A percentile compares a stretch with the other conserved stretches of the same genome.
These are phyloP conservation scores for Pelargonium myrrhifolium DNA, from an alignment of 441 rosid species.

Conservation along the genomic window DNA sequence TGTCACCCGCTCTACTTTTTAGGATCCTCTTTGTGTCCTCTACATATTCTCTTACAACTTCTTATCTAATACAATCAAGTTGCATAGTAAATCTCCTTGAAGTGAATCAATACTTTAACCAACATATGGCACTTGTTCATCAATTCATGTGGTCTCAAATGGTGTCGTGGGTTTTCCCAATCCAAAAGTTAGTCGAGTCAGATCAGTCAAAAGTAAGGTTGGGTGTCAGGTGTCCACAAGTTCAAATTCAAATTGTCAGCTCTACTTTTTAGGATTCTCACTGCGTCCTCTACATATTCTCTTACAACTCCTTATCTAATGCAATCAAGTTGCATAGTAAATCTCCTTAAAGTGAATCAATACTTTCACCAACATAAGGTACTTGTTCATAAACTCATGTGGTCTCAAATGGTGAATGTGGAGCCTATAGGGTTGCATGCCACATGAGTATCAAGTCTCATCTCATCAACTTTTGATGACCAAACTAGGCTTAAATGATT, in stretches of 20 bases:
- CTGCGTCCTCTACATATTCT: background rate
- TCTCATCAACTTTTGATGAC: background rate
- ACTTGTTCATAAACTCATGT: background rate
- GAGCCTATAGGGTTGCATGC: constrained; percentile 1
- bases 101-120: background rate
- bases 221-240: too few species aligned
- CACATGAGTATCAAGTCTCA: background rate
- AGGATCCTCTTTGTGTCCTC: background rate
- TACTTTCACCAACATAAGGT: background rate
- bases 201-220: too few species aligned
- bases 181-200: too few species aligned
- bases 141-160: background rate
- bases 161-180: too few species aligned
- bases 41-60: background rate
- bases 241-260: too few species aligned
- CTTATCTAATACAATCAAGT: too few species aligned
- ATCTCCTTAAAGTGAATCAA: background rate
- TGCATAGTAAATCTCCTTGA: background rate
- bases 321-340: background rate
- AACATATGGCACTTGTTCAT: background rate
- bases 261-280: background rate
- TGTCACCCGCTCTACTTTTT: too few species aligned
- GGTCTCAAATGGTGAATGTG: background rate
- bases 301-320: background rate
- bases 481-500: background rate